These are phyloP conservation scores for Arthrobotrys musiformis DNA, from an alignment of 2,329 filamentous ascomycete species.

Conservation along the genomic window DNA sequence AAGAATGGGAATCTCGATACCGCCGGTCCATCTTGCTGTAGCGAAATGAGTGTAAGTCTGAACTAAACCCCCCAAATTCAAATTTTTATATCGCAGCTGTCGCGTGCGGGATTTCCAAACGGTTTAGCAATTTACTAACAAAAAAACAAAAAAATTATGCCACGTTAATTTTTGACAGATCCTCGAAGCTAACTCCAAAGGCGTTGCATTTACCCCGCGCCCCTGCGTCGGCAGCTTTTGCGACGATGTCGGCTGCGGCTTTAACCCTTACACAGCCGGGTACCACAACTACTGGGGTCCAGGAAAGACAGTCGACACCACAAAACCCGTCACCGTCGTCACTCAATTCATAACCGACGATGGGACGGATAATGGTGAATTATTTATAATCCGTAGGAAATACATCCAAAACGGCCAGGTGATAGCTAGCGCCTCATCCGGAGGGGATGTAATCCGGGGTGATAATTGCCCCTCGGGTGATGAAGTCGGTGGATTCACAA, in stretches of 20 bases:
- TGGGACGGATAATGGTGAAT: conserved; percentile 5
- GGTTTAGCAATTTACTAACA: neutral
- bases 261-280: conserved; percentile 55
- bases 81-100: conserved; percentile 29
- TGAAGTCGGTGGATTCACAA: conserved; percentile 62
- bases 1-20: conserved; percentile 62
- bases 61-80: neutral
- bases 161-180: conserved; percentile 47
- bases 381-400: conserved; percentile 40
- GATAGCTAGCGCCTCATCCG: conserved; percentile 24
- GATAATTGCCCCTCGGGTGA: conserved; percentile 35
- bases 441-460: conserved; percentile 29
- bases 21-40: conserved; percentile 65
- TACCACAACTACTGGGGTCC: conserved; percentile 56
- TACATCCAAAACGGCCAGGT: conserved; percentile 50
- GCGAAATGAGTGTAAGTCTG: conserved; percentile 67
- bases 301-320: conserved; percentile 56
- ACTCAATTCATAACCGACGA: conserved; percentile 56
- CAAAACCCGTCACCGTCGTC: conserved; percentile 54
- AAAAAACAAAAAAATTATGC: neutral
- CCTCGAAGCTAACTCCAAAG: conserved; percentile 56
- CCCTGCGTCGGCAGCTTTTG: conserved; percentile 51
- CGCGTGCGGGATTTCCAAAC: conserved; percentile 50
- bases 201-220: conserved; percentile 56
- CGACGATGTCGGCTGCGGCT: conserved; percentile 40